Conservation (phyloP, 352 stramenopile species). For the Pythium aquatile region DNA sequence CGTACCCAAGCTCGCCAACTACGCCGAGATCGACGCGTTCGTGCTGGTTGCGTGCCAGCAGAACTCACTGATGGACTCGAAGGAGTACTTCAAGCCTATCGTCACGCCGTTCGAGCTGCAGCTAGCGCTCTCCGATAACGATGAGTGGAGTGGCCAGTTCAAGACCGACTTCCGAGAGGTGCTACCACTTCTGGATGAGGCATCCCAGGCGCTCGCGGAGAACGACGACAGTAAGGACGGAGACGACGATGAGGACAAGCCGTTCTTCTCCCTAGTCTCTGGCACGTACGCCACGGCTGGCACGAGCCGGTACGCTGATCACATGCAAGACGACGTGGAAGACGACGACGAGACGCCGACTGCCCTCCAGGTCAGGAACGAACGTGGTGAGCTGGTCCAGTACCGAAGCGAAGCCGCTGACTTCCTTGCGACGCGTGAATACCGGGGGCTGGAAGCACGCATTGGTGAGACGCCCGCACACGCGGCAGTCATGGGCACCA, state of each 20-base stretch:
- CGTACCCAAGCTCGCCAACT: conserved; percentile 96
- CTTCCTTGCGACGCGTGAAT: conserved; percentile 70
- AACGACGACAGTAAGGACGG: conserved; percentile 24
- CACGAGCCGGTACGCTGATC: conserved; percentile 15
- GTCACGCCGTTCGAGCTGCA: conserved; percentile 95
- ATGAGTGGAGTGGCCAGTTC: conserved; percentile 89
- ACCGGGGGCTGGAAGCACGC: conserved; percentile 74
- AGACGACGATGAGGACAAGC: conserved; percentile 52
- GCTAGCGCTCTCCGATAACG: conserved; percentile 83
- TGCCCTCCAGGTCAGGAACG: conserved; percentile 56
- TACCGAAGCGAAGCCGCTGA: conserved; percentile 77
- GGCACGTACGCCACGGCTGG: conserved; percentile 66
- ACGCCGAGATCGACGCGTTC: conserved; percentile 97
- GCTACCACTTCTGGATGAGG: conserved; percentile 51
- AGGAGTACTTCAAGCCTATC: conserved; percentile 91
- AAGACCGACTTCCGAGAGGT: conserved; percentile 86
- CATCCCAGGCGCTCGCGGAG: conserved; percentile 29
- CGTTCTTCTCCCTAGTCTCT: conserved; percentile 81
- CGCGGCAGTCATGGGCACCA: conserved; percentile 66
- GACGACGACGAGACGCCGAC: conserved; percentile 31
- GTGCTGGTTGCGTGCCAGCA: conserved; percentile 95
- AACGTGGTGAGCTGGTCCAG: conserved; percentile 46
- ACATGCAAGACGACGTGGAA: conserved; percentile 21
- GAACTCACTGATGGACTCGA: conserved; percentile 93
- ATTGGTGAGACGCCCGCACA: conserved; percentile 80